Conservation (phyloP, 2,329 filamentous ascomycete species). For the Fusarium camptoceras region DNA sequence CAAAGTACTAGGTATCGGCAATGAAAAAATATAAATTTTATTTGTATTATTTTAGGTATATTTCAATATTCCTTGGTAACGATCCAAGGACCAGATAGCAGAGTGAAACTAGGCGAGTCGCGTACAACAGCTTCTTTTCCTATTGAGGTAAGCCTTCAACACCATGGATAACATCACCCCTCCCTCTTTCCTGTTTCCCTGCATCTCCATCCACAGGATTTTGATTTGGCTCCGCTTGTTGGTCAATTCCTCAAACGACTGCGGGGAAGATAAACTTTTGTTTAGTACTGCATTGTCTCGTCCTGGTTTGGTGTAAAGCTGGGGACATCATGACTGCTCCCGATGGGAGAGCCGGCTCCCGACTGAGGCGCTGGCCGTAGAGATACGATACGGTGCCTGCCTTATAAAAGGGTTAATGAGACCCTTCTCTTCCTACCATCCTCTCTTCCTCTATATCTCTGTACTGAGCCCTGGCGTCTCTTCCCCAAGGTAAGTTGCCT, state of each 20-base stretch:
- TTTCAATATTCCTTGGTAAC: neutral
- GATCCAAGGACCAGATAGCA: neutral
- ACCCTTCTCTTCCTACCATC: slow-evolving; percentile 3
- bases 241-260: slow-evolving; percentile 16
- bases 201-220: neutral
- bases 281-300: slow-evolving; percentile 2
- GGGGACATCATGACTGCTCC: slow-evolving; percentile 33
- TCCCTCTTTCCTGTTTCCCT: slow-evolving; percentile 36
- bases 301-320: slow-evolving; percentile 4
- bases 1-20: no score
- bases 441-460: slow-evolving; percentile 3
- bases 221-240: slow-evolving; percentile 23
- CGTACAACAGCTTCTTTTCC: slow-evolving; percentile 28
- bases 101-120: slow-evolving; percentile 3
- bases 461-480: neutral
- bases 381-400: slow-evolving; percentile 12
- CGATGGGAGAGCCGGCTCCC: slow-evolving; percentile 17
- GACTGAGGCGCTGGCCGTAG: slow-evolving; percentile 11
- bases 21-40: neutral
- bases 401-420: slow-evolving; percentile 28
- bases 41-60: neutral
- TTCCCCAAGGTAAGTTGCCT: slow-evolving; percentile 24
- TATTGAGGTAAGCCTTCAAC: slow-evolving; percentile 28
- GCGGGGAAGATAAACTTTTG: slow-evolving; percentile 36
- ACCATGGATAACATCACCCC: slow-evolving; percentile 33